Base-by-base conservation (phyloP, 176 grass and related monocot species). In the Oryza glumipatula region DNA sequence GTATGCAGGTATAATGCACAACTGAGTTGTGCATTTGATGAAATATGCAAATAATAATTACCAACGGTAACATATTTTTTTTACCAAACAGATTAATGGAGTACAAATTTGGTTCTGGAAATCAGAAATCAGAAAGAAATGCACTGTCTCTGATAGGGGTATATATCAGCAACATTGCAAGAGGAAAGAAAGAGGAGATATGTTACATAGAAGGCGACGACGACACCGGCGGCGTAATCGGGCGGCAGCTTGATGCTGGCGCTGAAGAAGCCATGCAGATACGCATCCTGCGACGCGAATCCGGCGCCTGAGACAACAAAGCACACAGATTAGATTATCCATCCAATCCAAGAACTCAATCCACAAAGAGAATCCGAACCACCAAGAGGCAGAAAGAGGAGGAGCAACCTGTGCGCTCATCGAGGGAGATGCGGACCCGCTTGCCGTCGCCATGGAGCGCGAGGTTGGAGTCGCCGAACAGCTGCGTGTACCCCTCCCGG, bases 161-260 rank as follows among this genome's bases (percentile, higher is more conserved):
- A 16, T 15, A 56, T 33, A 16, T 58, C 60, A 8, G 44, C 17
- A 16, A 38, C 6, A 68, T 38, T 38, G 33, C 26, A 17, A 68
- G n/a, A 75, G 61, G 38, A 32, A 9, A 7, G 35, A 36, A 36
- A 17, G 43, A 32, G 8, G 58, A 26, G 11, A 17, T 13, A 61
- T 36, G 75, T 80, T 81, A 91, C 89, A 74, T 91, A 87, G 70
- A 91, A 91, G 46, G 89, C 89, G 64, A 91, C 89, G 54, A 91
- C 89, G 52, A 91, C 89, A 9, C 89, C 84, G 41, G 88, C 88
- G n/a, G 89, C 77, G 67, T 87, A 87, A 73, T 70, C 80, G 5
- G 85, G 78, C 2, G 89, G 89, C 11, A 91, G 70, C 69, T 84
- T 91, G 65, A 91, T 87, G 80, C 69, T 84, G 4, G 89, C 89